These are phyloP conservation scores for Neurospora africana DNA, from an alignment of 495 filamentous ascomycete species.

Conservation along the genomic window DNA sequence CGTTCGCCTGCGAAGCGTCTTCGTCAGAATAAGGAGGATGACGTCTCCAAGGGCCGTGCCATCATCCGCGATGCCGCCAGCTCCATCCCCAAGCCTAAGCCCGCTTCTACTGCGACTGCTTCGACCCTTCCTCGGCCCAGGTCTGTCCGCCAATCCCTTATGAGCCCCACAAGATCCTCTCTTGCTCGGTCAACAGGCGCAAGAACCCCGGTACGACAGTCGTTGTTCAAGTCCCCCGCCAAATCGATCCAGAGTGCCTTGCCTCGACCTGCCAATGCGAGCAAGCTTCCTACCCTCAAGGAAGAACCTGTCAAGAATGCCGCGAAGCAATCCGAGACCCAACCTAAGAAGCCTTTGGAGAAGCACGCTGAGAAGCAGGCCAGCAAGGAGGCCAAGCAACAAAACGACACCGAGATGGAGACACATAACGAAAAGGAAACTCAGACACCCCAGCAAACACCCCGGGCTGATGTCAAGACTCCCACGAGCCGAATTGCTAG, in stretches of 20 bases:
- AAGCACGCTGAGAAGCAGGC: slow-evolving; percentile 10
- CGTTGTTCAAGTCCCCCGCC: slow-evolving; percentile 24
- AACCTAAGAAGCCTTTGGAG: background rate
- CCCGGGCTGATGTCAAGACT: slow-evolving; percentile 21
- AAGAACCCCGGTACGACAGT: slow-evolving; percentile 35
- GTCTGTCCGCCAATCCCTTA: slow-evolving; percentile 41
- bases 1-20: slow-evolving; percentile 49
- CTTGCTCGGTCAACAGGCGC: slow-evolving; percentile 51
- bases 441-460: slow-evolving; percentile 11
- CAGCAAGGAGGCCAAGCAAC: background rate
- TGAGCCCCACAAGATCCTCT: slow-evolving; percentile 76
- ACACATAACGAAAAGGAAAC: background rate
- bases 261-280: slow-evolving; percentile 29
- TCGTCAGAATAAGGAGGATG: slow-evolving; percentile 48
- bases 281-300: slow-evolving; percentile 13
- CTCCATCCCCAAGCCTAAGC: slow-evolving; percentile 32
- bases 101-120: slow-evolving; percentile 20
- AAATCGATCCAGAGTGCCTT: slow-evolving; percentile 24
- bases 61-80: slow-evolving; percentile 36
- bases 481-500: slow-evolving; percentile 34
- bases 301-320: slow-evolving; percentile 9
- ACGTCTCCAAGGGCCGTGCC: slow-evolving; percentile 46
- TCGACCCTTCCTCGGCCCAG: slow-evolving; percentile 30
- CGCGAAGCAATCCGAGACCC: background rate
- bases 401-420: background rate